These are phyloP conservation scores for Aspergillus fijiensis DNA, from an alignment of 2,329 filamentous ascomycete genomes.

Conservation along the genomic window DNA sequence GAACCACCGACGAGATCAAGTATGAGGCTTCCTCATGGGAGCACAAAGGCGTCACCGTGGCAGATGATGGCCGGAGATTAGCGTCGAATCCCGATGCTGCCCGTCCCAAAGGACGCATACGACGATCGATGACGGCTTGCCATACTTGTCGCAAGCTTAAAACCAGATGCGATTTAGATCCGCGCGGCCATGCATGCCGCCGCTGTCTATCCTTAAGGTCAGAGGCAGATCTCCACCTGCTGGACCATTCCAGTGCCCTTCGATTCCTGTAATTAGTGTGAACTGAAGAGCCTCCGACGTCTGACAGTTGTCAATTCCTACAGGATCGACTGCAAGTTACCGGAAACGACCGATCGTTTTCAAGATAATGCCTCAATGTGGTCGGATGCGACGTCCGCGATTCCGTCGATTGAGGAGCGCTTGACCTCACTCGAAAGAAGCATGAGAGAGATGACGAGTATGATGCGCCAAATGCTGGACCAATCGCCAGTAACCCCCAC, in stretches of 20 bases:
- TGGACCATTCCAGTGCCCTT: not conserved
- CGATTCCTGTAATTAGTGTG: not conserved
- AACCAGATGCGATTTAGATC: conserved; percentile 38
- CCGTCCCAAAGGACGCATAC: conserved; percentile 34
- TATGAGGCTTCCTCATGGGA: conserved; percentile 29
- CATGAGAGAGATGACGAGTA: conserved; percentile 37
- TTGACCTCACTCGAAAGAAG: conserved; percentile 33
- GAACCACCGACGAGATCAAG: conserved; percentile 23
- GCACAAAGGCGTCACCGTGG: conserved; percentile 24
- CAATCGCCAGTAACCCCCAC: conserved; percentile 22
- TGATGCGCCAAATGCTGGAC: conserved; percentile 34
- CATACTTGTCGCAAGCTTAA: conserved; percentile 41
- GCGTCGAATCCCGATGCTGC: conserved; percentile 20
- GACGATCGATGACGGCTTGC: conserved; percentile 39
- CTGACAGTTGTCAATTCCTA: conserved; percentile 11
- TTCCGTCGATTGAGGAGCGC: conserved; percentile 36
- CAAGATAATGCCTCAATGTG: conserved; percentile 33
- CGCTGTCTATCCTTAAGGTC: conserved; percentile 39
- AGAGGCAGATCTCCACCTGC: not conserved
- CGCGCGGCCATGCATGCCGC: conserved; percentile 37
- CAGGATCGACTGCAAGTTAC: conserved; percentile 38
- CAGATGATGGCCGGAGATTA: conserved; percentile 25
- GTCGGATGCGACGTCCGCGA: conserved; percentile 31
- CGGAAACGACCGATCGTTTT: conserved; percentile 34
- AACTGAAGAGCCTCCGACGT: not conserved